Conservation (phyloP, 2,329 filamentous ascomycete genomes). For the Diaporthe caulivora region DNA sequence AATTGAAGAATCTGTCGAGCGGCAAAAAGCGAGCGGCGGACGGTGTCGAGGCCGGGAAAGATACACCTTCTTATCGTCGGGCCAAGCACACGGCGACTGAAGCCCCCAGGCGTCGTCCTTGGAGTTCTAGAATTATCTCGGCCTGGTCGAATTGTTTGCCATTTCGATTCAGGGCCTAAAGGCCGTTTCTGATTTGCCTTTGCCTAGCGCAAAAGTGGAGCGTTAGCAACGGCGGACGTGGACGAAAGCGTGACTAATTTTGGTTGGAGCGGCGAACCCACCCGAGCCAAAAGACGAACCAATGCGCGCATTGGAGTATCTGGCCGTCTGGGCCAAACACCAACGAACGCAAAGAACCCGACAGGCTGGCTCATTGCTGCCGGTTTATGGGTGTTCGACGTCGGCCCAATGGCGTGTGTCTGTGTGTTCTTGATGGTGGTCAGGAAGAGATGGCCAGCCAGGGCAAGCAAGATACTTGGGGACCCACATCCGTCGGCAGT, state of each 20-base stretch:
- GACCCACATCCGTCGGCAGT: constrained; percentile 11
- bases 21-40: background rate
- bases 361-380: background rate
- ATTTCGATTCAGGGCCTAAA: background rate
- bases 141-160: background rate
- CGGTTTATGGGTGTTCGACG: background rate
- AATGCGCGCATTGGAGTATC: background rate
- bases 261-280: constrained; percentile 6
- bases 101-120: background rate
- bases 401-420: constrained; percentile 11
- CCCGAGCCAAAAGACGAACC: constrained; percentile 15
- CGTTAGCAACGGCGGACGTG: constrained; percentile 27
- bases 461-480: background rate
- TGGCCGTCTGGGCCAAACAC: background rate
- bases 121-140: constrained; percentile 21
- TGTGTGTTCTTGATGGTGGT: background rate
- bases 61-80: background rate
- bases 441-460: background rate
- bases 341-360: background rate
- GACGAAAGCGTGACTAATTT: constrained; percentile 19
- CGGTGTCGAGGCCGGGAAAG: background rate
- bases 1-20: constrained; percentile 15
- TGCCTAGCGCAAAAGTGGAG: constrained; percentile 15
- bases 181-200: background rate
- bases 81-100: background rate